These are phyloP conservation scores for Penicillium silybi DNA, from an alignment of 495 filamentous ascomycete species.

Conservation along the genomic window DNA sequence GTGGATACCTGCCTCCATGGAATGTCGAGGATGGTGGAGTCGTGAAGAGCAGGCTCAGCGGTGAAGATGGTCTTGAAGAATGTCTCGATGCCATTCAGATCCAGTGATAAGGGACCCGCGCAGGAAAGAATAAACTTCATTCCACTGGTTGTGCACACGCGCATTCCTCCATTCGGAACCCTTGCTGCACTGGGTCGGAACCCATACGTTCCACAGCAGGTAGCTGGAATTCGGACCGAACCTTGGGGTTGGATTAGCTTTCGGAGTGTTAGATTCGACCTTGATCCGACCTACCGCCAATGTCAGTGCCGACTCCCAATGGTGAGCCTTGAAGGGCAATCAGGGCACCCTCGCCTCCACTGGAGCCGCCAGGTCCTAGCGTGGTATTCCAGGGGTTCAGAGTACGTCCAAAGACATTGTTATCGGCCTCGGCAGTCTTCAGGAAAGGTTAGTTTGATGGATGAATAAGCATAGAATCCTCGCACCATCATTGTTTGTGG, in stretches of 20 bases:
- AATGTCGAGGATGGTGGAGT: conserved; percentile 32
- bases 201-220: conserved; percentile 56
- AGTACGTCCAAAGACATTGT: conserved; percentile 56
- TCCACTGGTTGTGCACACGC: conserved; percentile 46
- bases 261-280: neutral
- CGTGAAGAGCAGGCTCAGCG: conserved; percentile 29
- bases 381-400: conserved; percentile 52
- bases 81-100: conserved; percentile 32
- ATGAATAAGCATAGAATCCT: conserved; percentile 13
- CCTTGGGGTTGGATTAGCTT: conserved; percentile 24
- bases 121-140: conserved; percentile 49
- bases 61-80: conserved; percentile 34
- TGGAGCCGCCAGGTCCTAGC: conserved; percentile 51
- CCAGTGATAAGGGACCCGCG: conserved; percentile 39
- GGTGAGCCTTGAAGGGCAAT: conserved; percentile 31
- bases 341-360: conserved; percentile 56
- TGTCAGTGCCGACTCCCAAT: conserved; percentile 36
- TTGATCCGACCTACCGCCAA: conserved; percentile 31
- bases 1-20: conserved; percentile 40
- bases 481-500: conserved; percentile 45
- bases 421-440: conserved; percentile 42
- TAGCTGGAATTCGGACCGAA: conserved; percentile 59
- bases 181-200: conserved; percentile 36
- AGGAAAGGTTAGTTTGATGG: neutral
- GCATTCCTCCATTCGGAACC: conserved; percentile 47